Percentiles rank a stretch among this genome's conserved stretches.
Evolutionary conservation across 805 yeast species (phyloP).

Genomic region (Kregervanrija fluxuum): DNA sequence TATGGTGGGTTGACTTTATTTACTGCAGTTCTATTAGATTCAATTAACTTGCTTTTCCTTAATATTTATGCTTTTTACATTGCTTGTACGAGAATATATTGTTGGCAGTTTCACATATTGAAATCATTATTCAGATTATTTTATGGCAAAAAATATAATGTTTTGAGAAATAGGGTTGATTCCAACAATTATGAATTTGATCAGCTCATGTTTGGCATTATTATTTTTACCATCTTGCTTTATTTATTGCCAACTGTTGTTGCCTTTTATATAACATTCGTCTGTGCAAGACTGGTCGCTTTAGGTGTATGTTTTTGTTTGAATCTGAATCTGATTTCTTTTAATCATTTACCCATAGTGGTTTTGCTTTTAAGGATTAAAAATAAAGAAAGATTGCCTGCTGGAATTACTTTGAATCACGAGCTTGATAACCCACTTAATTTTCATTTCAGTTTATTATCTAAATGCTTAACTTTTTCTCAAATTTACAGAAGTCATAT

Average conservation of each 20-base stretch:
- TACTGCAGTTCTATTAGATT: conserved; percentile 60
- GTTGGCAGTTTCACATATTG: conserved; percentile 63
- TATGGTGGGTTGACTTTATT: conserved; percentile 61
- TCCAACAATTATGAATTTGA: conserved; percentile 78
- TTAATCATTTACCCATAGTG: conserved; percentile 85
- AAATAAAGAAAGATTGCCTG: conserved; percentile 60
- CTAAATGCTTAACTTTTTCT: conserved; percentile 20
- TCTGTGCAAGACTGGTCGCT: conserved; percentile 46
- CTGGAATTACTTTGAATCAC: conserved; percentile 37
- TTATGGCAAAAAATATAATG: conserved; percentile 83
- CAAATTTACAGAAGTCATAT: conserved; percentile 25
- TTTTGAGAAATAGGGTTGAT: conserved; percentile 79
- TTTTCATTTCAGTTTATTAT: conserved; percentile 16
- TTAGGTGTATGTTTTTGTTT: conserved; percentile 41
- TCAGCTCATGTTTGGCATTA: conserved; percentile 81
- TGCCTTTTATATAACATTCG: conserved; percentile 77
- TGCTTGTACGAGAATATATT: conserved; percentile 71
- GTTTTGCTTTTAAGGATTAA: conserved; percentile 72
- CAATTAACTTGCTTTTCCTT: conserved; percentile 51
- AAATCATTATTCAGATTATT: conserved; percentile 75
- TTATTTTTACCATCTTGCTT: conserved; percentile 70
- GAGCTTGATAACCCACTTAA: neutral
- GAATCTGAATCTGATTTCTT: conserved; percentile 52
- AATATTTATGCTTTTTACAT: conserved; percentile 74
- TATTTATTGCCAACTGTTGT: conserved; percentile 81